Evolutionary conservation across 257 asterid species (phyloP).

Genomic region (Solanum sitiens): DNA sequence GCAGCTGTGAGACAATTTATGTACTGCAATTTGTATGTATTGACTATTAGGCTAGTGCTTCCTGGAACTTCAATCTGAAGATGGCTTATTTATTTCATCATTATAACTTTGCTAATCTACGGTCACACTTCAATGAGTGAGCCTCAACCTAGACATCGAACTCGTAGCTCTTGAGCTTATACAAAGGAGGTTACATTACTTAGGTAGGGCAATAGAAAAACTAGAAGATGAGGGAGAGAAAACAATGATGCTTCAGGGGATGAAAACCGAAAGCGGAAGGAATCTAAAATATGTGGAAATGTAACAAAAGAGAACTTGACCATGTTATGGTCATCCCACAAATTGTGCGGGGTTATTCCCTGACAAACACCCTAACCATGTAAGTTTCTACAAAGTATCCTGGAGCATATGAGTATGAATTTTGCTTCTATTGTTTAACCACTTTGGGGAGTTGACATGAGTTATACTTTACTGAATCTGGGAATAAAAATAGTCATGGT

Average conservation of each 20-base stretch:
- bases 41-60: background rate
- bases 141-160: no score
- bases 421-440: background rate
- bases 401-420: background rate
- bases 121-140: no score
- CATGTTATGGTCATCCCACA: background rate
- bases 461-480: background rate
- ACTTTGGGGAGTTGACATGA: background rate
- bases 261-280: background rate
- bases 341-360: background rate
- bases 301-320: background rate
- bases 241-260: background rate
- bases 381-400: background rate
- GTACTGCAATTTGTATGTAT: background rate
- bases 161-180: no score
- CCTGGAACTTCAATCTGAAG: background rate
- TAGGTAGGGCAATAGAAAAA: background rate
- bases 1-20: background rate
- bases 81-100: background rate
- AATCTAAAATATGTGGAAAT: background rate
- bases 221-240: background rate
- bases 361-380: background rate
- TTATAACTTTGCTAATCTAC: background rate
- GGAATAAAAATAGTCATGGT: background rate
- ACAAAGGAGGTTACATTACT: background rate